Base-by-base conservation (phyloP, 768 basidiomycete species). In the Inosperma sp. region DNA sequence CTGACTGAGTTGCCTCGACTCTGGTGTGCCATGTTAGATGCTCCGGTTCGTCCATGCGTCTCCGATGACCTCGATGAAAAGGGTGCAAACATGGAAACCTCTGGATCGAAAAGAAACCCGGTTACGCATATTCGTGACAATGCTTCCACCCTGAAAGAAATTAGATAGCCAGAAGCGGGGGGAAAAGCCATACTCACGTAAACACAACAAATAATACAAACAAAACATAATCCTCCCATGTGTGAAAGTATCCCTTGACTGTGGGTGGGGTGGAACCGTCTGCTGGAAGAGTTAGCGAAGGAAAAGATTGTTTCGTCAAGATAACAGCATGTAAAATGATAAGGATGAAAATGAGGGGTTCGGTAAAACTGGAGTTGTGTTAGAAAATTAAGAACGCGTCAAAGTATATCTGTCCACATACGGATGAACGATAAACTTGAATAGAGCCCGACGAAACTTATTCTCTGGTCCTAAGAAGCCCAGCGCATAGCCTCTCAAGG, bases 161-260 rank as follows among this genome's bases (percentile, higher is more conserved):
- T 63, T 56, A 50, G 33, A 48, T 19, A 34, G 16, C 12, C 2
- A 21, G 12, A 39, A 25, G 27, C 44, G 17, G 26, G 13, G 29
- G 27, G 42, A 27, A 35, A n/a, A 26, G 42, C 14, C 35, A 17
- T 12, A 78, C 84, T 61, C 69, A 86, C 87, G 92, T 93, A 76
- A 92, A 97, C 58, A 89, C 60, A 52, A 84, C 68, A 68, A 97
- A 97, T 48, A 97, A 69, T 16, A 61, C 78, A 65, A 97, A 90
- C n/a, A 97, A 72, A 16, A 75, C 82, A 60, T 80, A 85, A 66
- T 97, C 94, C 60, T 93, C 91, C 94, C 94, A 97, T 10, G 68
- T 56, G 52, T 85, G 81, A 69, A 97, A 96, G 71, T 88, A 97
- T 7, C 92, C 92, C 42, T 62, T 67, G 17, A 77, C 59, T 35